A percentile compares a stretch with the other conserved stretches of the same genome.
These are phyloP conservation scores for Debaryomyces sp. DNA, from an alignment of 1,139 yeast species.

Conservation along the genomic window DNA sequence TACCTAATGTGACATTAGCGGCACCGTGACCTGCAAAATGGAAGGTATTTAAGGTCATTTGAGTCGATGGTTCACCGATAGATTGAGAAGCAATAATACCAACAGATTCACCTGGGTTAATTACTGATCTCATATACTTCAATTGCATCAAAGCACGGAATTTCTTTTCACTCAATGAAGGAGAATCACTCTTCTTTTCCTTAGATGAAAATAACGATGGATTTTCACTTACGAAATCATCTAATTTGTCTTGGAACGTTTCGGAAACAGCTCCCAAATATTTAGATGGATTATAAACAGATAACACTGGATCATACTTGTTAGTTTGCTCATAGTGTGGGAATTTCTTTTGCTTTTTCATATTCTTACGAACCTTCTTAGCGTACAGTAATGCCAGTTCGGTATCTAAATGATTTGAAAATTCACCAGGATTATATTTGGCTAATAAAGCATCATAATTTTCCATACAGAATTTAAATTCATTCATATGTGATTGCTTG, in stretches of 20 bases:
- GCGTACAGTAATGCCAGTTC: conserved; percentile 78
- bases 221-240: conserved; percentile 62
- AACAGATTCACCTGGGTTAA: conserved; percentile 97
- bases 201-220: conserved; percentile 54
- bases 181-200: conserved; percentile 47
- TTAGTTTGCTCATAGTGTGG: conserved; percentile 64
- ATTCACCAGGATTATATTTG: conserved; percentile 84
- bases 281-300: conserved; percentile 84
- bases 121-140: conserved; percentile 94
- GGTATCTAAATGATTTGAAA: conserved; percentile 76
- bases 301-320: conserved; percentile 88
- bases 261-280: conserved; percentile 94
- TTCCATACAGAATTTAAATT: conserved; percentile 90
- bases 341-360: conserved; percentile 64
- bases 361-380: conserved; percentile 78
- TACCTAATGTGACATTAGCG: conserved; percentile 98
- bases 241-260: conserved; percentile 80
- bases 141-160: conserved; percentile 97
- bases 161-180: conserved; percentile 75
- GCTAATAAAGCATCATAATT: conserved; percentile 85
- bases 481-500: conserved; percentile 91
- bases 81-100: conserved; percentile 99
- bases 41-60: conserved; percentile 99
- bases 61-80: conserved; percentile 99
- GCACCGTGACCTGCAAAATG: conserved; percentile 99